These are phyloP conservation scores for Hymenoscyphus fructigenus DNA, from an alignment of 2,329 filamentous ascomycete genomes.

Conservation along the genomic window DNA sequence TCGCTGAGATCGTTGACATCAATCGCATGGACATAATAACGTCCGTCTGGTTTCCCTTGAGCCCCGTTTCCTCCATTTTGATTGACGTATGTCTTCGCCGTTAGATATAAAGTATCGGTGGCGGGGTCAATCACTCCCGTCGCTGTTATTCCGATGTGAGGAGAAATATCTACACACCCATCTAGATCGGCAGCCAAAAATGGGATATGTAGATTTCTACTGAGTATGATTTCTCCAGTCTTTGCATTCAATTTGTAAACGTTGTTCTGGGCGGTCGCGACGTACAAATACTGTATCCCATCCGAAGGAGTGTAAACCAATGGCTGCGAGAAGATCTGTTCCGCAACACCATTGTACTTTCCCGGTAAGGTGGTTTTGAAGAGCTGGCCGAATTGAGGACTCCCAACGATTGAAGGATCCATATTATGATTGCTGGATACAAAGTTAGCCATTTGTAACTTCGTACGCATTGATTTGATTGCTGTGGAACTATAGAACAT, in stretches of 20 bases:
- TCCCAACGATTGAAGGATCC: conserved; percentile 57
- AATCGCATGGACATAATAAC: conserved; percentile 48
- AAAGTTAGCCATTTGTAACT: conserved; percentile 8
- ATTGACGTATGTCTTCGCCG: conserved; percentile 48
- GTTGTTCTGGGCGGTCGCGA: conserved; percentile 58
- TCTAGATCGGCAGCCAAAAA: conserved; percentile 47
- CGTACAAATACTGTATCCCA: conserved; percentile 52
- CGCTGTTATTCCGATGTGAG: conserved; percentile 47
- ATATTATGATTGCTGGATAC: conserved; percentile 55
- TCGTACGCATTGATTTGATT: neutral
- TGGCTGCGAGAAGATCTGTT: conserved; percentile 54
- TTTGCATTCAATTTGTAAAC: conserved; percentile 56
- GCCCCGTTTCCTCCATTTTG: conserved; percentile 36
- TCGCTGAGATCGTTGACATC: conserved; percentile 46
- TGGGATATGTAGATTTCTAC: conserved; percentile 48
- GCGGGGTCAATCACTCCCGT: conserved; percentile 52
- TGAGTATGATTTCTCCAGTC: conserved; percentile 50
- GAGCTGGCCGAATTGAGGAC: conserved; percentile 54
- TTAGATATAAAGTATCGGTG: conserved; percentile 50
- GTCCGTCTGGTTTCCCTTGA: conserved; percentile 43
- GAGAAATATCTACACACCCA: conserved; percentile 47
- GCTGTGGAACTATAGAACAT: neutral
- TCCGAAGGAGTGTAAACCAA: conserved; percentile 49
- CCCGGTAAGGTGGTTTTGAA: conserved; percentile 54
- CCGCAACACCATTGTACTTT: conserved; percentile 47